A percentile compares a stretch with the other conserved stretches of the same genome.
Evolutionary conservation across 257 asterid genomes (phyloP).

Genomic region (Solanum chiquidenum): DNA sequence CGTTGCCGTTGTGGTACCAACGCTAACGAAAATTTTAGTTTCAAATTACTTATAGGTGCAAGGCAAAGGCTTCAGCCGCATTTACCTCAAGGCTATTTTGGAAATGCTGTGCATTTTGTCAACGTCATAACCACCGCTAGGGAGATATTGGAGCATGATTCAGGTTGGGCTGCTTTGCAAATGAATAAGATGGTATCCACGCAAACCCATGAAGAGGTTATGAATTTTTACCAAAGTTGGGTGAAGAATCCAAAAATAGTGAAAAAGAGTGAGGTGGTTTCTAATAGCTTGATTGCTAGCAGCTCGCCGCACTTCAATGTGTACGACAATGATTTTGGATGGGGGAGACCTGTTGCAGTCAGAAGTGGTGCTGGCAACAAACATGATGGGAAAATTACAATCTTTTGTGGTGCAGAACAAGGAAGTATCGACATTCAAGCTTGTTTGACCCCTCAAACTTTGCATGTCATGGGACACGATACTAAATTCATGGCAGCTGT

Average conservation of each 20-base stretch:
- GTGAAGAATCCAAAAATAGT: not conserved
- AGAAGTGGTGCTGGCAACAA: slow-evolving; percentile 32
- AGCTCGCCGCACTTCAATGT: slow-evolving; percentile 42
- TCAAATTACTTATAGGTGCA: not conserved
- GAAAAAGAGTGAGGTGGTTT: not conserved
- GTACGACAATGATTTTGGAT: slow-evolving; percentile 48
- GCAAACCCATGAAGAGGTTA: slow-evolving; percentile 7
- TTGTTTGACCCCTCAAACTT: slow-evolving; percentile 16
- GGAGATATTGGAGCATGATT: not conserved
- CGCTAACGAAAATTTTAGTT: not conserved
- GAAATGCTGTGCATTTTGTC: slow-evolving; percentile 6
- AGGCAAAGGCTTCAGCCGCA: slow-evolving; percentile 25
- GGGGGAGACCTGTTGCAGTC: slow-evolving; percentile 46
- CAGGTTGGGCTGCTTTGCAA: slow-evolving; percentile 15
- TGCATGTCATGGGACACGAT: slow-evolving; percentile 22
- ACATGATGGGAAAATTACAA: slow-evolving; percentile 26
- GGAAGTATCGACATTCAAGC: slow-evolving; percentile 42
- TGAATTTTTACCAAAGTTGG: slow-evolving; percentile 12
- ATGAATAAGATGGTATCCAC: slow-evolving; percentile 8
- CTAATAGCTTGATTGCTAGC: not conserved
- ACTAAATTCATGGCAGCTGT: slow-evolving; percentile 29
- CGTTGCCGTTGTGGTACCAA: not conserved
- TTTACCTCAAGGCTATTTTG: slow-evolving; percentile 28
- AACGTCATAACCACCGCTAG: not conserved
- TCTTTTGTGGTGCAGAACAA: slow-evolving; percentile 19